Conservation (phyloP, 2,329 filamentous ascomycete species). For the Cadophora gregata region DNA sequence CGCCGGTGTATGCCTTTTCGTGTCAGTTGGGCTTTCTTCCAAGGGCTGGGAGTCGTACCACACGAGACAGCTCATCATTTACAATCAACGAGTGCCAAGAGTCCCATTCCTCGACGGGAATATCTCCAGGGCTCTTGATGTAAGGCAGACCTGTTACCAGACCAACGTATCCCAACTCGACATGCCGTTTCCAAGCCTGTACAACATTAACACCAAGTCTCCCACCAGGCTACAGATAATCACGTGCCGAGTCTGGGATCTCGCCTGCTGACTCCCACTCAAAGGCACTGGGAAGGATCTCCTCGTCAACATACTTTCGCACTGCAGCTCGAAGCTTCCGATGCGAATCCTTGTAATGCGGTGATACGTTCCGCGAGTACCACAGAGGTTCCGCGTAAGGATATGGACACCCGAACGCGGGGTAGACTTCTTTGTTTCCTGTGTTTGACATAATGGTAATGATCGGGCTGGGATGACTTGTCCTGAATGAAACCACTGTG, state of each 20-base stretch:
- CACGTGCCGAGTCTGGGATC: slow-evolving; percentile 52
- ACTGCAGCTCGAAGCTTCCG: slow-evolving; percentile 61
- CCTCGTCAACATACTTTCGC: slow-evolving; percentile 62
- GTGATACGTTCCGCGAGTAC: slow-evolving; percentile 46
- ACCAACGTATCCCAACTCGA: slow-evolving; percentile 44
- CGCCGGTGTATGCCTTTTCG: slow-evolving; percentile 56
- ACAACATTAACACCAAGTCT: not conserved
- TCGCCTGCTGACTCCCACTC: slow-evolving; percentile 67
- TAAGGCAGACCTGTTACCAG: slow-evolving; percentile 48
- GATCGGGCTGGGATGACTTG: too few species aligned
- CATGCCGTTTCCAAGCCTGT: slow-evolving; percentile 42
- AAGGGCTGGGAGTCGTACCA: slow-evolving; percentile 40
- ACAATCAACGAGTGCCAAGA: slow-evolving; percentile 61
- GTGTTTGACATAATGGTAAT: not conserved
- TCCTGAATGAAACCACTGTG: not conserved
- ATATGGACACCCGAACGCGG: slow-evolving; percentile 38
- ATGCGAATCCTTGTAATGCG: slow-evolving; percentile 70
- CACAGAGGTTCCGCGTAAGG: slow-evolving; percentile 45
- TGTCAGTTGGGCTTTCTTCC: slow-evolving; percentile 19
- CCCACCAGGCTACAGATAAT: slow-evolving; percentile 19
- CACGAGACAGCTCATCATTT: slow-evolving; percentile 60
- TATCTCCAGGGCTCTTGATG: slow-evolving; percentile 50
- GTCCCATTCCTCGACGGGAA: slow-evolving; percentile 57
- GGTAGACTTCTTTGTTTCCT: slow-evolving; percentile 12
- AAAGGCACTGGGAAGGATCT: slow-evolving; percentile 62